These are phyloP conservation scores for Solanum hybrid DNA, from an alignment of 305 asterid genomes.

Conservation along the genomic window DNA sequence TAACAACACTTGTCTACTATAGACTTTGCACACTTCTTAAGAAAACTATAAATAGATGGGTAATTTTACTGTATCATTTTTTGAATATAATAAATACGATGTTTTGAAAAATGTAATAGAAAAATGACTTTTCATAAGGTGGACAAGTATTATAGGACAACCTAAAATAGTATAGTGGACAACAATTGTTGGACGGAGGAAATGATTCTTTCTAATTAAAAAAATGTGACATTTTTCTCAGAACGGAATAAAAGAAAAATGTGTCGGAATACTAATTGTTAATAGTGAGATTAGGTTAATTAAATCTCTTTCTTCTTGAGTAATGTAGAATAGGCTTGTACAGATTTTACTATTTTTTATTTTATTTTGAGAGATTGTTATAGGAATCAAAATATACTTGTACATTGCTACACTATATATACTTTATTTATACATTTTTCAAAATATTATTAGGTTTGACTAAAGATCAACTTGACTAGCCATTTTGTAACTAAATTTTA, in stretches of 20 bases:
- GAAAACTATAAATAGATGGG: no score
- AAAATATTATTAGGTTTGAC: neutral
- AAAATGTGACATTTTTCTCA: neutral
- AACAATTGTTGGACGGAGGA: neutral
- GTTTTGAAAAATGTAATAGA: no score
- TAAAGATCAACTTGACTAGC: neutral
- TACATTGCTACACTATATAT: neutral
- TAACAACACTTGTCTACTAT: neutral
- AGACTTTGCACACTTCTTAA: no score
- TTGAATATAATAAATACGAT: neutral
- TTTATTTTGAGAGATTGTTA: neutral
- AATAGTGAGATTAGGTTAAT: neutral
- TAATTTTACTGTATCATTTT: neutral
- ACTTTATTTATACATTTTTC: neutral
- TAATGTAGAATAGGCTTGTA: neutral
- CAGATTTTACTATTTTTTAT: neutral
- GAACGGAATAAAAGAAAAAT: neutral
- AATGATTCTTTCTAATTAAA: neutral
- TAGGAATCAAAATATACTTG: neutral
- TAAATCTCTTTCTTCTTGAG: neutral
- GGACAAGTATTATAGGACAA: neutral
- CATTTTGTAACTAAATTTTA: neutral
- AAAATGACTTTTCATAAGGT: neutral
- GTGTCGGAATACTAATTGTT: neutral
- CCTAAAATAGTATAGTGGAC: no score